These are phyloP conservation scores for Penicillium atrosanguineum DNA, from an alignment of 495 filamentous ascomycete species.

Conservation along the genomic window DNA sequence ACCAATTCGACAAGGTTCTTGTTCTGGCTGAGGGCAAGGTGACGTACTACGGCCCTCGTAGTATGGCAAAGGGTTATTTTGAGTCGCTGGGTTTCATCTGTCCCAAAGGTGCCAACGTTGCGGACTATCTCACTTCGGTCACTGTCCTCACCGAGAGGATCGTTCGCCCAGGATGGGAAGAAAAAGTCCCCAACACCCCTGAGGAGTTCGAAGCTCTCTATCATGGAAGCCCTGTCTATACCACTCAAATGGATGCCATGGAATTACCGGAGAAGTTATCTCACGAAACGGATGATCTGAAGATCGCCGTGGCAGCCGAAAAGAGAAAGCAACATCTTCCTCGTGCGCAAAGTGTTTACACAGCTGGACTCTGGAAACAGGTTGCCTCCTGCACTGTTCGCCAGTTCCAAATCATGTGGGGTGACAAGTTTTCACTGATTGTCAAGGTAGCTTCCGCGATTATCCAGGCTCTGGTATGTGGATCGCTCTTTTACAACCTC, in stretches of 20 bases:
- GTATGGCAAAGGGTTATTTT: constrained; percentile 64
- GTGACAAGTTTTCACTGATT: constrained; percentile 35
- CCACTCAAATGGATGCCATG: constrained; percentile 62
- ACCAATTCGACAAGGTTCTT: constrained; percentile 74
- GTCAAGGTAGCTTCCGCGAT: constrained; percentile 35
- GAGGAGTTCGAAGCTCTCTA: constrained; percentile 73
- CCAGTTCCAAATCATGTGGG: constrained; percentile 39
- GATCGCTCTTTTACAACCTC: constrained; percentile 43
- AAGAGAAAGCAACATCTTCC: constrained; percentile 53
- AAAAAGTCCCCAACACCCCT: constrained; percentile 63
- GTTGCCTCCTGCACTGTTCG: constrained; percentile 53
- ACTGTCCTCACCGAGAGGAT: constrained; percentile 68
- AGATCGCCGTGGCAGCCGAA: constrained; percentile 43
- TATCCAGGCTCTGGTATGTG: constrained; percentile 39
- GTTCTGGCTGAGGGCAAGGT: constrained; percentile 78
- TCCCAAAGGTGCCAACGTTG: constrained; percentile 66
- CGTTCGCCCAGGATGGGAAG: constrained; percentile 62
- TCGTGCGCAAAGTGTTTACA: constrained; percentile 46
- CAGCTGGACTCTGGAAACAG: constrained; percentile 55
- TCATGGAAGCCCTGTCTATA: constrained; percentile 65
- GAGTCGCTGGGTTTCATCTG: constrained; percentile 68
- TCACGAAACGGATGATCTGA: constrained; percentile 41
- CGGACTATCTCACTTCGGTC: constrained; percentile 78
- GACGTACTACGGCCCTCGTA: constrained; percentile 69
- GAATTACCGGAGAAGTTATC: constrained; percentile 45